Evolutionary conservation across 805 yeast genomes (phyloP), one percentile per base, ranked within the genome.

Genomic region (Suhomyces sp.): DNA sequence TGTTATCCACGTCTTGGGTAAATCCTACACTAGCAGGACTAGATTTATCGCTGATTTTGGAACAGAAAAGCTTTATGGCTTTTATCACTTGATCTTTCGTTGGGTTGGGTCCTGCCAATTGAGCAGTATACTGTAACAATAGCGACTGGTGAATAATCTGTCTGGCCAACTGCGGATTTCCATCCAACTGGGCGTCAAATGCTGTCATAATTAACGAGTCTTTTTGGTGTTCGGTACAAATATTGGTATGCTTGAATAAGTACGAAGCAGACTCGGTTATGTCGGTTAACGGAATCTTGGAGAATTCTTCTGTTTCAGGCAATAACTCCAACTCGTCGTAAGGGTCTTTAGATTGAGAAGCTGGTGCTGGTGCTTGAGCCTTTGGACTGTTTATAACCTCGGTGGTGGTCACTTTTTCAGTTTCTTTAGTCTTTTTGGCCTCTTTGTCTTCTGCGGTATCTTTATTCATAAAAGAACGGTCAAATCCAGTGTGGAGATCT

Each of bases 171-270:
- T 58, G 56, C 0, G 79, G 63, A 47, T 90, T 79, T 19, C 84
- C 87, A 12, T 79, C 83, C 55, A 93, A 76, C 66, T 90, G 90
- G 52, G 77, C 75, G 62, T 93, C 96, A 68, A 94, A 94, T 0
- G 97, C 96, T 19, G 86, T 86, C 97, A 93, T 92, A 66, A 92
- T 77, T 54, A 94, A 81, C 0, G 96, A 90, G 68, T 94, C 98
- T 65, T 92, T 90, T 66, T 94, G 97, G 56, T 85, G 85, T 58
- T 87, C 90, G 4, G 83, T 83, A 48, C 92, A 83, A 53, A 94
- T 88, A 53, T 80, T 76, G 40, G 88, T 82, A 68, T 86, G 89
- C 66, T 65, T 66, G 45, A 77, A 72, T 58, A 88, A 72, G 68
- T 74, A 84, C 48, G 70, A 72, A 57, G 84, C 79, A 60, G 86